Percentiles rank a stretch among this genome's conserved stretches.
Conservation (phyloP, 805 yeast genomes). For the Candida awuae region DNA sequence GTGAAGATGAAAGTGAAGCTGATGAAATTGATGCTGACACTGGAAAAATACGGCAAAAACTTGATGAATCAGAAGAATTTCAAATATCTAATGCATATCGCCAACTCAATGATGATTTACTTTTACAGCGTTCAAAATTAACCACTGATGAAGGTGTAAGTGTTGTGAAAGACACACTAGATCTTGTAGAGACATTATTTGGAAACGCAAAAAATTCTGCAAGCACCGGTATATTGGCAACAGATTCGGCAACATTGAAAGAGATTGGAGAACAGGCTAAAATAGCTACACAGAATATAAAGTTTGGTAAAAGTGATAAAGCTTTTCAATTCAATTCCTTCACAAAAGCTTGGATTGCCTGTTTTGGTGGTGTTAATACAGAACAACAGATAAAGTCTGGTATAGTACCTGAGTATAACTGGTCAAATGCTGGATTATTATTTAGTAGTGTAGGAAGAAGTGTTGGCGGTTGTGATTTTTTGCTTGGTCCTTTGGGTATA, state of each 20-base stretch:
- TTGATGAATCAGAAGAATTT: slow-evolving; percentile 16
- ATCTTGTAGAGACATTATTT: slow-evolving; percentile 41
- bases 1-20: slow-evolving; percentile 4
- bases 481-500: slow-evolving; percentile 63
- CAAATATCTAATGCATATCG: slow-evolving; percentile 22
- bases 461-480: slow-evolving; percentile 48
- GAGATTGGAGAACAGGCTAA: slow-evolving; percentile 57
- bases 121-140: slow-evolving; percentile 39
- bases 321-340: slow-evolving; percentile 43
- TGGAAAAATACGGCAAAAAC: slow-evolving; percentile 6
- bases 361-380: slow-evolving; percentile 21
- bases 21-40: slow-evolving; percentile 1
- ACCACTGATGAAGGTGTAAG: slow-evolving; percentile 52
- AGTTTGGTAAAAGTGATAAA: slow-evolving; percentile 48
- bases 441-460: slow-evolving; percentile 39
- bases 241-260: slow-evolving; percentile 57
- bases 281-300: slow-evolving; percentile 52
- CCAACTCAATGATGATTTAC: slow-evolving; percentile 18
- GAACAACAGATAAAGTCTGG: slow-evolving; percentile 6
- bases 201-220: slow-evolving; percentile 31
- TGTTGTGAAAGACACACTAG: slow-evolving; percentile 37
- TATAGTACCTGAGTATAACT: slow-evolving; percentile 35
- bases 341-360: slow-evolving; percentile 32
- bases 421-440: slow-evolving; percentile 52
- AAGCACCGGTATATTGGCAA: slow-evolving; percentile 39